These are phyloP conservation scores for Phytophthora sojae DNA, from an alignment of 352 stramenopile genomes.

Conservation along the genomic window DNA sequence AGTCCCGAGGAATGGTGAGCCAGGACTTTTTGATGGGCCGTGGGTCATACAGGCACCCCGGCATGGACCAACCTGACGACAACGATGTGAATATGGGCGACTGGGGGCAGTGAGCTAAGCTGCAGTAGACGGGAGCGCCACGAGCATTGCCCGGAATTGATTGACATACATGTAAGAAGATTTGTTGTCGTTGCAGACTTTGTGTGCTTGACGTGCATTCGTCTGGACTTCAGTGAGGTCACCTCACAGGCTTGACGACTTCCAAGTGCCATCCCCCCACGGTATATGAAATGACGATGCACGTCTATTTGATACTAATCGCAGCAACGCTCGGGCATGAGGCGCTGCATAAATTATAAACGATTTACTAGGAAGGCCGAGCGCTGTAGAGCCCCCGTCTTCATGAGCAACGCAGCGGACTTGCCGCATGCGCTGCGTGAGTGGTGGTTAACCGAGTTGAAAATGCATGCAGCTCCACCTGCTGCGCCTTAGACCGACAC, in stretches of 20 bases:
- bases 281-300: not conserved
- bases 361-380: slow-evolving; percentile 28
- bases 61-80: slow-evolving; percentile 58
- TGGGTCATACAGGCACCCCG: slow-evolving; percentile 46
- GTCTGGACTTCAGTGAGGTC: not conserved
- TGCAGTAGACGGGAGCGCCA: slow-evolving; percentile 5
- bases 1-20: slow-evolving; percentile 42
- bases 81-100: slow-evolving; percentile 70
- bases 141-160: slow-evolving; percentile 10
- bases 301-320: slow-evolving; percentile 30
- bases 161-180: slow-evolving; percentile 20
- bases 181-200: slow-evolving; percentile 4
- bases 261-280: not conserved
- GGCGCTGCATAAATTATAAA: slow-evolving; percentile 43
- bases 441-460: slow-evolving; percentile 4
- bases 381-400: slow-evolving; percentile 8
- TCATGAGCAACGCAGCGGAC: slow-evolving; percentile 23
- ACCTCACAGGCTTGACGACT: not conserved
- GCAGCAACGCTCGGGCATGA: slow-evolving; percentile 25
- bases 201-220: not conserved
- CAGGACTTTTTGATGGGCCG: slow-evolving; percentile 65
- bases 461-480: not conserved
- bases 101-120: slow-evolving; percentile 45
- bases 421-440: slow-evolving; percentile 14
- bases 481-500: slow-evolving; percentile 49